Evolutionary conservation across 495 filamentous ascomycete genomes (phyloP).

Genomic region (Pyronema domesticum): DNA sequence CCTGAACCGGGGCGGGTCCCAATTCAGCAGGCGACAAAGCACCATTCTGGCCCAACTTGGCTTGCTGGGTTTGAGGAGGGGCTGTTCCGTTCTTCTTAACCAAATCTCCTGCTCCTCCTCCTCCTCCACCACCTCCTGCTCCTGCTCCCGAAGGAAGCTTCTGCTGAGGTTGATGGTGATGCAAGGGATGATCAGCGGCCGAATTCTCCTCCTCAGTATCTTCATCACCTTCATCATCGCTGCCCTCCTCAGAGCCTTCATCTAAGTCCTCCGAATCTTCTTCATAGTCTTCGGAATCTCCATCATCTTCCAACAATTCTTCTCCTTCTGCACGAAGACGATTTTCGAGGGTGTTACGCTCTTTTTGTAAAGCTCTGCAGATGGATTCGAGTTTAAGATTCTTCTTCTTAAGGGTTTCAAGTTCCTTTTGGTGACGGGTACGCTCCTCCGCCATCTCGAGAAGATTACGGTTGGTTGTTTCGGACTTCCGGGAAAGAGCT

Average conservation of each 20-base stretch:
- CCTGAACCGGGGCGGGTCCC: no score
- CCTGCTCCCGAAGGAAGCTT: background rate
- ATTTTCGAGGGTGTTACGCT: constrained; percentile 20
- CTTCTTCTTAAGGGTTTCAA: constrained; percentile 69
- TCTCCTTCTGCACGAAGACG: constrained; percentile 33
- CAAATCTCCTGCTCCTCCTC: constrained; percentile 7
- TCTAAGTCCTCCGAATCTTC: constrained; percentile 52
- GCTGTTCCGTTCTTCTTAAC: constrained; percentile 6
- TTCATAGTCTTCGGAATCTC: constrained; percentile 66
- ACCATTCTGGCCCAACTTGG: no score
- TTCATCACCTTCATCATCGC: constrained; percentile 18
- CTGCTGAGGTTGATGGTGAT: no score
- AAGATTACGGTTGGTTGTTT: constrained; percentile 85
- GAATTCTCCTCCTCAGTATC: constrained; percentile 16
- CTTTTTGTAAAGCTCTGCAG: constrained; percentile 23
- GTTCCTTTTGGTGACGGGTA: constrained; percentile 58
- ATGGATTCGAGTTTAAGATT: constrained; percentile 83
- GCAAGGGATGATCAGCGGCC: background rate
- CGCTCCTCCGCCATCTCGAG: constrained; percentile 96
- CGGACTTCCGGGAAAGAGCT: constrained; percentile 76
- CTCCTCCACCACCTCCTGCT: constrained; percentile 7
- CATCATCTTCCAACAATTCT: constrained; percentile 32
- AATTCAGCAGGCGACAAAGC: no score
- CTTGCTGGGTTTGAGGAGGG: background rate
- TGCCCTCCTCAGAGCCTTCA: constrained; percentile 32